These are phyloP conservation scores for Boletus sp. DNA, from an alignment of 768 basidiomycete genomes.

Conservation along the genomic window DNA sequence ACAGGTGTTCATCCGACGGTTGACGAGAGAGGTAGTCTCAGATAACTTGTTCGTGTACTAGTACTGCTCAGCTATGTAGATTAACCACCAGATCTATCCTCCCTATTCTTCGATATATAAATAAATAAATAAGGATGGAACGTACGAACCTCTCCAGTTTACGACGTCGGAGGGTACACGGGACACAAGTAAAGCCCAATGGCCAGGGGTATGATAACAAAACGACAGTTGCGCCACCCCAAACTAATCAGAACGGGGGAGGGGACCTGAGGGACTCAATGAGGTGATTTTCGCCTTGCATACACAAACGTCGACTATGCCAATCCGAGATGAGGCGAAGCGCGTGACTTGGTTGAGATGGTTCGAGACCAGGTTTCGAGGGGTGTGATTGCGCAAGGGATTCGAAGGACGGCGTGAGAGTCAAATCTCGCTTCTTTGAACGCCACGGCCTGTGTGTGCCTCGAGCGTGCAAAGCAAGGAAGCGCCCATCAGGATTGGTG, in stretches of 20 bases:
- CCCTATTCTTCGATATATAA: not conserved
- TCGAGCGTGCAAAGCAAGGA: constrained; percentile 12
- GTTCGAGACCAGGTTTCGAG: constrained; percentile 2
- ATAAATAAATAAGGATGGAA: not conserved
- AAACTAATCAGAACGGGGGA: not conserved
- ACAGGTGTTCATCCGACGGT: not conserved
- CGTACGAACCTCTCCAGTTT: not conserved
- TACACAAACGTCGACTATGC: constrained; percentile 23
- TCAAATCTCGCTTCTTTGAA: constrained; percentile 14
- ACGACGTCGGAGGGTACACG: not conserved
- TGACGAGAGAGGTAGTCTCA: not conserved
- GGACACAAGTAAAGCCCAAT: not conserved
- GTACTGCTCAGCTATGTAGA: not conserved
- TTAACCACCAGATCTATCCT: not conserved
- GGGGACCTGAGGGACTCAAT: not conserved
- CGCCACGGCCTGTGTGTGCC: constrained; percentile 1
- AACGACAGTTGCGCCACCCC: not conserved
- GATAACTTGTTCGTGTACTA: not conserved
- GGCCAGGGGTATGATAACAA: not conserved
- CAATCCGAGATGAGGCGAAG: constrained; percentile 25
- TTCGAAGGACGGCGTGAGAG: constrained; percentile 4
- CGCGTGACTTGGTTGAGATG: constrained; percentile 15
- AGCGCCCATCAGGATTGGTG: constrained; percentile 17
- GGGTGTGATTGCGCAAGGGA: not conserved
- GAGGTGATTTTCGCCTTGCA: constrained; percentile 11